Conservation (phyloP, 805 yeast genomes). For the Starmerella kuoi region DNA sequence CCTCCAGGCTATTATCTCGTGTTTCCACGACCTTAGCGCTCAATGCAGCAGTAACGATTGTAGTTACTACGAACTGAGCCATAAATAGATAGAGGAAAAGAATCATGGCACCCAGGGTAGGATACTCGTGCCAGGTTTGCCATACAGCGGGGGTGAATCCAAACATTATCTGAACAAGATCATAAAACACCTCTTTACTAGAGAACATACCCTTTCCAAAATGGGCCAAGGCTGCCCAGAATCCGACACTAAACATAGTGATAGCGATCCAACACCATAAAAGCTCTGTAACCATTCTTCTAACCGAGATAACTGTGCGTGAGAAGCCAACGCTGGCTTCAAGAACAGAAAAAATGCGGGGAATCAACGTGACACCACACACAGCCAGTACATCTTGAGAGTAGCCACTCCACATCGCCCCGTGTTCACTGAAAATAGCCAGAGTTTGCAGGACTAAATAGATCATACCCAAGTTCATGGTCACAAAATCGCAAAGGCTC, state of each 20-base stretch:
- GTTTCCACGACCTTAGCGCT: conserved; percentile 31
- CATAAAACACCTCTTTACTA: conserved; percentile 38
- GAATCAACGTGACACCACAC: conserved; percentile 38
- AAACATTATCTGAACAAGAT: conserved; percentile 40
- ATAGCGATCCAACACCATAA: conserved; percentile 39
- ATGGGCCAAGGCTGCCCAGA: conserved; percentile 42
- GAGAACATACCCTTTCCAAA: conserved; percentile 34
- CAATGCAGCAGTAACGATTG: conserved; percentile 44
- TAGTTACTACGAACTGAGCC: conserved; percentile 43
- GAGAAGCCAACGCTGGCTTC: conserved; percentile 43
- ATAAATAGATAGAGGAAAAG: conserved; percentile 42
- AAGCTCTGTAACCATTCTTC: conserved; percentile 41
- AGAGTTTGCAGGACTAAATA: conserved; percentile 23
- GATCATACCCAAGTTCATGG: conserved; percentile 32
- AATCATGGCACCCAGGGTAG: conserved; percentile 36
- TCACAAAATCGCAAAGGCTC: conserved; percentile 39
- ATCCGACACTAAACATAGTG: conserved; percentile 41
- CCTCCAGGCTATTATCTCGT: conserved; percentile 30
- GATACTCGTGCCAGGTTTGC: conserved; percentile 42
- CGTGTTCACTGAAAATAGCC: conserved; percentile 12
- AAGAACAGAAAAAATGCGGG: conserved; percentile 39
- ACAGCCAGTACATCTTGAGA: conserved; percentile 29
- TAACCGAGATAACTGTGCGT: conserved; percentile 39
- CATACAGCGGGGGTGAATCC: conserved; percentile 53
- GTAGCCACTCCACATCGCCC: conserved; percentile 6